Evolutionary conservation across 768 basidiomycete species (phyloP).

Genomic region (Macrolepiota dolichaula): DNA sequence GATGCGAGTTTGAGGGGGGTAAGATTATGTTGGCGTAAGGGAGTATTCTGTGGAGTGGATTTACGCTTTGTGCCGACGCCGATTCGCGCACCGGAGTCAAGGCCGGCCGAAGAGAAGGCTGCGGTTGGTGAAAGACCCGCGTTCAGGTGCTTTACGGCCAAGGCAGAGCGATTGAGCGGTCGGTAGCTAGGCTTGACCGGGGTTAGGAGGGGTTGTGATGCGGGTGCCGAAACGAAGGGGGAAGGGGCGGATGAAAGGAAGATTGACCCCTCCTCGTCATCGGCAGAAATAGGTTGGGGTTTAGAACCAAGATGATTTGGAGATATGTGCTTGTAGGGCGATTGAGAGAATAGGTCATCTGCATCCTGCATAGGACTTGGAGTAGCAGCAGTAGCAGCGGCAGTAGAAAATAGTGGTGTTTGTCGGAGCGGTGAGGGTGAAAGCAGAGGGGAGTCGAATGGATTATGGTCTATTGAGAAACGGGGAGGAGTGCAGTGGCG

Average conservation of each 20-base stretch:
- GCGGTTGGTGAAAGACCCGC: slow-evolving; percentile 18
- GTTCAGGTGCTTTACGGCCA: slow-evolving; percentile 34
- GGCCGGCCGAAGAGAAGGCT: slow-evolving; percentile 18
- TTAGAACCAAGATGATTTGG: slow-evolving; percentile 16
- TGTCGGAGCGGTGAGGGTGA: slow-evolving; percentile 62
- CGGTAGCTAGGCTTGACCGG: slow-evolving; percentile 54
- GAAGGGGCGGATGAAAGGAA: slow-evolving; percentile 49
- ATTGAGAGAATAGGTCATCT: slow-evolving; percentile 54
- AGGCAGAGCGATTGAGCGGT: slow-evolving; percentile 35
- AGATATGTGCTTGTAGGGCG: slow-evolving; percentile 42
- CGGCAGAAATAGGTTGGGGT: slow-evolving; percentile 40
- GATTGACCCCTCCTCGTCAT: slow-evolving; percentile 56
- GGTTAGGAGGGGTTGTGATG: slow-evolving; percentile 53
- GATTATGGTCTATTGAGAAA: slow-evolving; percentile 24
- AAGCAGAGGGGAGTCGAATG: slow-evolving; percentile 56
- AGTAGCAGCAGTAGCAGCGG: slow-evolving; percentile 15
- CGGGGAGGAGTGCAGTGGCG: slow-evolving; percentile 34
- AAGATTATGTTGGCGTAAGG: slow-evolving; percentile 47
- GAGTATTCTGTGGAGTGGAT: slow-evolving; percentile 51
- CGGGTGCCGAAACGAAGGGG: slow-evolving; percentile 39
- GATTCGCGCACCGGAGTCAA: slow-evolving; percentile 24
- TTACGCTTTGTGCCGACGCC: slow-evolving; percentile 67
- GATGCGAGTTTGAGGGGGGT: slow-evolving; percentile 42
- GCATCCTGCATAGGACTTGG: slow-evolving; percentile 27
- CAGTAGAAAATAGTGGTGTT: slow-evolving; percentile 34